phyloP scores from a whole-genome alignment of 2,329 filamentous ascomycete species.

The Alternaria sp. region DNA sequence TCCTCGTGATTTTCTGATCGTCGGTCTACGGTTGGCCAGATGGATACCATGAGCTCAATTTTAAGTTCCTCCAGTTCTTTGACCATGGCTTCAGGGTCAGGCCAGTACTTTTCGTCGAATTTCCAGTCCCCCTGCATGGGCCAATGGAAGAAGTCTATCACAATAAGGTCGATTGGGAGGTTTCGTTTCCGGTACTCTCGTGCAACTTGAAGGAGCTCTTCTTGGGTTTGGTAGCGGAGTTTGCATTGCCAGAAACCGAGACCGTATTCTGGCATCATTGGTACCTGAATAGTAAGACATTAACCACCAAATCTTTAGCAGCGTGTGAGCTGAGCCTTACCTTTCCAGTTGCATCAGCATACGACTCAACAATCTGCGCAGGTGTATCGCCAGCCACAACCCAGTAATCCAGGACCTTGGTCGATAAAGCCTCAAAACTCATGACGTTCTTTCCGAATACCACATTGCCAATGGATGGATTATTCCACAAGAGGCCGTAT shows the following conservation, averaged over 20 bases:
- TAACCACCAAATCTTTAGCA: neutral
- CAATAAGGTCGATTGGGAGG: slow-evolving; percentile 71
- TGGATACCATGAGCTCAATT: slow-evolving; percentile 73
- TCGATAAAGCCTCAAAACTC: slow-evolving; percentile 69
- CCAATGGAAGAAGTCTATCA: slow-evolving; percentile 75
- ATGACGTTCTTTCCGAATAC: slow-evolving; percentile 69
- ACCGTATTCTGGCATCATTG: slow-evolving; percentile 75
- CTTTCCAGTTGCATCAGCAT: slow-evolving; percentile 64
- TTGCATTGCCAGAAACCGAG: slow-evolving; percentile 76
- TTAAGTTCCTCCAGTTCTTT: slow-evolving; percentile 66
- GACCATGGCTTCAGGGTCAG: slow-evolving; percentile 73
- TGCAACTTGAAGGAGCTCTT: slow-evolving; percentile 68
- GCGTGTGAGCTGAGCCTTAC: slow-evolving; percentile 34
- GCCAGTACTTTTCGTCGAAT: slow-evolving; percentile 71
- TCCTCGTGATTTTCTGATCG: slow-evolving; percentile 67
- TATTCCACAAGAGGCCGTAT: slow-evolving; percentile 74
- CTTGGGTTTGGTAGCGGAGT: slow-evolving; percentile 71
- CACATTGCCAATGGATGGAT: slow-evolving; percentile 68
- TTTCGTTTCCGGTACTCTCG: slow-evolving; percentile 65
- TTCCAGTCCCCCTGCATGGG: slow-evolving; percentile 72
- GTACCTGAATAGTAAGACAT: slow-evolving; percentile 51
- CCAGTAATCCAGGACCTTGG: slow-evolving; percentile 70
- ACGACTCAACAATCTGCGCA: slow-evolving; percentile 64
- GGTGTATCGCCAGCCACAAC: slow-evolving; percentile 67
- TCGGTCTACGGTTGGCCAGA: slow-evolving; percentile 73